These are phyloP conservation scores for Hypericum androsaemum DNA, from an alignment of 345 rosid species.

Conservation along the genomic window DNA sequence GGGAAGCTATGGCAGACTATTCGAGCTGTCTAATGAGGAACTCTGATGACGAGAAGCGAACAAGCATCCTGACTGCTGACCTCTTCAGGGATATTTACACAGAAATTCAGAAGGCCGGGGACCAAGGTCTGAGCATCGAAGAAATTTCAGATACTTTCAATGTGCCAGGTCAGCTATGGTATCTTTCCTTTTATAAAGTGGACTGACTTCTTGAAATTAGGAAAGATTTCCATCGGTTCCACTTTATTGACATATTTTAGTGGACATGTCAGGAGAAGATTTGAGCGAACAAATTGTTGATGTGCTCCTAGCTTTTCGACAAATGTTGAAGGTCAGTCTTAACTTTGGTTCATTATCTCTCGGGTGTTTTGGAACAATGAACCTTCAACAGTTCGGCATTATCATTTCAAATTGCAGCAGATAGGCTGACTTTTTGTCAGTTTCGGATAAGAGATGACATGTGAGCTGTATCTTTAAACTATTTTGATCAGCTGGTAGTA, in stretches of 20 bases:
- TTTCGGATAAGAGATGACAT: too few species aligned
- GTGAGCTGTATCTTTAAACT: too few species aligned
- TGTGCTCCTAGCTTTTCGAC: constrained; percentile 74
- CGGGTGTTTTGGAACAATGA: too few species aligned
- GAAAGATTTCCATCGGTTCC: not conserved
- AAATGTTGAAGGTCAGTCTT: constrained; percentile 63
- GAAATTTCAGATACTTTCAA: constrained; percentile 42
- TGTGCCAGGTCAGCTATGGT: constrained; percentile 24
- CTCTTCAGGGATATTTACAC: constrained; percentile 41
- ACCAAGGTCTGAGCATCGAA: constrained; percentile 72
- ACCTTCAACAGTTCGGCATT: too few species aligned
- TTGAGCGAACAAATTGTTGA: constrained; percentile 37
- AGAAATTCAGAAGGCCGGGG: constrained; percentile 83
- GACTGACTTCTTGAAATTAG: not conserved
- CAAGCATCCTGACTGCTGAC: constrained; percentile 30
- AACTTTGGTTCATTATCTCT: constrained; percentile 5
- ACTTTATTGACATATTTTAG: constrained; percentile 14
- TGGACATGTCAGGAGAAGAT: constrained; percentile 40
- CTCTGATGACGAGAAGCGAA: constrained; percentile 22
- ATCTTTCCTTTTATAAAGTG: not conserved
- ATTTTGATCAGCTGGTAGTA: too few species aligned
- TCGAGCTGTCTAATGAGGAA: constrained; percentile 34
- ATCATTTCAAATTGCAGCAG: too few species aligned
- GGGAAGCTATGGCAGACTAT: constrained; percentile 72
- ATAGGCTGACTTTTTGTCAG: too few species aligned